A percentile compares a stretch with the other conserved stretches of the same genome.
phyloP scores from a whole-genome alignment of 768 basidiomycete species.

The Tylopilus subfusipes region DNA sequence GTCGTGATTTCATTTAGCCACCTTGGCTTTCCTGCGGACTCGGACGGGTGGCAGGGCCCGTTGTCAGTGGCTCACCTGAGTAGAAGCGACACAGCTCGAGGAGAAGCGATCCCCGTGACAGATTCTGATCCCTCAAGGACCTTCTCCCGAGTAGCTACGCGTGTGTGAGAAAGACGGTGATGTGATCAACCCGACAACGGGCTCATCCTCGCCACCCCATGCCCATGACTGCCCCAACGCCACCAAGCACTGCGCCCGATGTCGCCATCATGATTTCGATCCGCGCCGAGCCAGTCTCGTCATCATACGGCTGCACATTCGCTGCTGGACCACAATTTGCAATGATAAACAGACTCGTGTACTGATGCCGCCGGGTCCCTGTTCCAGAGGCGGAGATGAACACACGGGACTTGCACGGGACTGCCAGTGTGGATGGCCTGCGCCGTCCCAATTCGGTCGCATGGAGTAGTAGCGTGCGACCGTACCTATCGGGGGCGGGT shows the following conservation, averaged over 20 bases:
- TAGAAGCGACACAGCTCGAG: conserved; percentile 22
- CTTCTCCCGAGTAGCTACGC: conserved; percentile 12
- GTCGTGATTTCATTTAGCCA: conserved; percentile 36
- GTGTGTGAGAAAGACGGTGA: conserved; percentile 24
- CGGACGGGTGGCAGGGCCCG: conserved; percentile 20
- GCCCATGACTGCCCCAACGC: conserved; percentile 12
- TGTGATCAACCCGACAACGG: conserved; percentile 16
- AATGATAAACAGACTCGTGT: conserved; percentile 7
- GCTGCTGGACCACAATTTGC: conserved; percentile 24
- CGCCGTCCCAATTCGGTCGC: conserved; percentile 18
- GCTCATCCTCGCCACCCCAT: conserved; percentile 17
- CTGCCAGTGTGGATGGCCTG: conserved; percentile 14
- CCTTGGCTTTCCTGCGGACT: conserved; percentile 28
- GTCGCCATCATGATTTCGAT: conserved; percentile 18
- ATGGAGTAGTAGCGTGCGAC: conserved; percentile 12
- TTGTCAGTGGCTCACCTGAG: conserved; percentile 11
- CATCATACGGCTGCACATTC: too few species aligned
- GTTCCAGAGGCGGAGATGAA: conserved; percentile 28
- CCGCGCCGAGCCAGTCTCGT: conserved; percentile 16
- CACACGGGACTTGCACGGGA: too few species aligned
- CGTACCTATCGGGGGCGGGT: conserved; percentile 19
- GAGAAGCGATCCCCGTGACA: conserved; percentile 22
- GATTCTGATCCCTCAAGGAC: conserved; percentile 12
- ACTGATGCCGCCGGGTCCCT: conserved; percentile 14
- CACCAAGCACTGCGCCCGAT: conserved; percentile 20